Evolutionary conservation across 805 yeast genomes (phyloP).

Genomic region (Schizosaccharomyces lindneri): DNA sequence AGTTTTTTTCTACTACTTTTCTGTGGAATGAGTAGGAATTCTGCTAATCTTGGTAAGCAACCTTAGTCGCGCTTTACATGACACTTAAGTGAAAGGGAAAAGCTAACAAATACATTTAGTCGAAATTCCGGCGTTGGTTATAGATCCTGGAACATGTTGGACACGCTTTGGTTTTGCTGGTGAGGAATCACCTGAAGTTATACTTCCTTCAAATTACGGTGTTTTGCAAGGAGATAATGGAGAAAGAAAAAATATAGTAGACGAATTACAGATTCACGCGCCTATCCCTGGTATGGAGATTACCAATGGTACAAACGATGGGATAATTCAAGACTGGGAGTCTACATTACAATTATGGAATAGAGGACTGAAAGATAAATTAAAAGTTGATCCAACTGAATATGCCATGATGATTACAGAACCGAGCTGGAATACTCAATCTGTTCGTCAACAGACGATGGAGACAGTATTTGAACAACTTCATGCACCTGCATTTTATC

Average conservation of each 20-base stretch:
- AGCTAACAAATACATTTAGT: neutral
- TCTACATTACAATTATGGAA: conserved; percentile 43
- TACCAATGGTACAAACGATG: conserved; percentile 14
- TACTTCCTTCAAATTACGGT: conserved; percentile 49
- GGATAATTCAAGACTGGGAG: conserved; percentile 30
- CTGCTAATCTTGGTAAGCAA: too few relatives aligned
- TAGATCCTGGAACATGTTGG: conserved; percentile 12
- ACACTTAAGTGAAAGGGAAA: neutral
- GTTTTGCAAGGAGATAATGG: conserved; percentile 3
- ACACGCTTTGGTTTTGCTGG: conserved; percentile 86
- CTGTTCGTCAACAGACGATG: conserved; percentile 29
- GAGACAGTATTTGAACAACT: conserved; percentile 55
- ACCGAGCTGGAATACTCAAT: conserved; percentile 43
- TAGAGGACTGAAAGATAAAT: conserved; percentile 27
- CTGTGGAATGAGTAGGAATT: too few relatives aligned
- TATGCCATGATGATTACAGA: conserved; percentile 40
- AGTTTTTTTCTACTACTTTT: too few relatives aligned
- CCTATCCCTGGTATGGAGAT: conserved; percentile 14
- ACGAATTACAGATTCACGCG: conserved; percentile 21
- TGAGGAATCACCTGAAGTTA: conserved; percentile 58
- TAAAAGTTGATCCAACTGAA: conserved; percentile 31
- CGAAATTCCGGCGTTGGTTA: conserved; percentile 1
- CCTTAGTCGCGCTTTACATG: too few relatives aligned
- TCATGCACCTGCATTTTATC: conserved; percentile 50
- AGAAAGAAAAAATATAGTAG: conserved; percentile 7